Base-by-base conservation (phyloP, 495 filamentous ascomycete species). In the Corynascus novoguineensis region DNA sequence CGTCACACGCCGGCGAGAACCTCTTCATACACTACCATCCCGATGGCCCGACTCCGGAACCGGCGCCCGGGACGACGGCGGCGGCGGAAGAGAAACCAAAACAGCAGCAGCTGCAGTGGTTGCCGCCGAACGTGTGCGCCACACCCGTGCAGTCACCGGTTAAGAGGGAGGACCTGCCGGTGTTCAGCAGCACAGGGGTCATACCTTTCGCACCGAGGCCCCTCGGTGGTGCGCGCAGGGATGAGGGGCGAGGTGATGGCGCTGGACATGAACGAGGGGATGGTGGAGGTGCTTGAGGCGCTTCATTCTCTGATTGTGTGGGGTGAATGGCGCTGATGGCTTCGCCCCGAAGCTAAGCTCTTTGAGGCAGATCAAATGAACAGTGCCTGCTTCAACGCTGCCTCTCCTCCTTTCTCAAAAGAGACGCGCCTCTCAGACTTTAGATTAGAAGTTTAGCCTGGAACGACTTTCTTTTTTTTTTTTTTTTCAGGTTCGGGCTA, bases 11-110 rank as follows among this genome's bases (percentile, higher is more conserved):
- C 10, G 22, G 11, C 8, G 24, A 25, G 28, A 55, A 64, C n/a
- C 44, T 48, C 8, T 75, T 75, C 37, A 53, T 73, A 11, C 66
- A 63, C 6, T 75, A 75, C 58, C 70, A 74, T 53, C 73, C 73
- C 5, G 64, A 70, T 15, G 73, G 72, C 11, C 68, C 72, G 1
- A 28, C 55, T 2, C 66, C 72, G 1, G 38, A 53, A 4, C 51
- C 71, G 8, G 54, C n/a, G 0, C 5, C 61, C 61, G 8, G 53
- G 58, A 21, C 53, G 67, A 44, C 53, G 60, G 1, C 55, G 62
- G 4, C 55, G 61, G 32, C 66, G 49, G 11, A 56, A 69, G n/a
- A n/a, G 10, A 52, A n/a, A 2, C 4, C 67, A 50, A 50, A 61
- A 0, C 58, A 64, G 3, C 53, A 62, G 28, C 67, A 57, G 8